Base-by-base conservation (phyloP, 352 stramenopile genomes). In the Pythium angustatum region DNA sequence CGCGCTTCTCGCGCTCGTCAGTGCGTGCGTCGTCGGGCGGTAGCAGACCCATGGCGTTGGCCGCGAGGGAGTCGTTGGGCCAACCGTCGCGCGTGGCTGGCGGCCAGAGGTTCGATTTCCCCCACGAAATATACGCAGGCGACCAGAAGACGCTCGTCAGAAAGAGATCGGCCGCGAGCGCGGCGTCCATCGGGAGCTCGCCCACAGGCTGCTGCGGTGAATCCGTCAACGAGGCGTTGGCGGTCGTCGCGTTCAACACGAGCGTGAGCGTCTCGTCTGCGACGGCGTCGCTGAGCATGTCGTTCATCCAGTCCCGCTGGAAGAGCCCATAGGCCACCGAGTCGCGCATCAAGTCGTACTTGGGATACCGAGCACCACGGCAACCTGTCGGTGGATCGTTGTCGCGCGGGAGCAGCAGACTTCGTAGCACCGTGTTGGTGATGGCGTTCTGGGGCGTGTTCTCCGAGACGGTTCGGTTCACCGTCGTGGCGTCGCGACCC, bases 401-500 rank as follows among this genome's bases (percentile, higher is more conserved):
- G 33, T 21, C 54, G 12, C 54, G 54, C 3, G 54, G 40, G 26
- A 62, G 21, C 40, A 62, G 36, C 11, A 43, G 24, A 43, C 48
- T 62, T 7, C 54, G 54, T 3, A 62, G 54, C 19, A 62, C 54
- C 14, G 54, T 62, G 40, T 62, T 62, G 26, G 38, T 43, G 54
- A 62, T 43, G 7, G 48, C 17, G 15, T 62, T 62, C 3, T n/a
- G 6, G 3, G 38, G 28, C 21, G 54, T 30, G 26, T 19, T 19
- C 7, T 62, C 54, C 14, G 54, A 30, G 24, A 62, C 38, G 0
- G 54, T 50, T 24, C 52, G 8, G 54, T 50, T 41, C 14, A 22
- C 27, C 11, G 36, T 21, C 6, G 36, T 43, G 36, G n/a, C 36
- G 36, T 43, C 14, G 11, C 36, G 11, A 19, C 10, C 27, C 1